Conservation (phyloP, 805 yeast species). For the Scheffersomyces lignosus region DNA sequence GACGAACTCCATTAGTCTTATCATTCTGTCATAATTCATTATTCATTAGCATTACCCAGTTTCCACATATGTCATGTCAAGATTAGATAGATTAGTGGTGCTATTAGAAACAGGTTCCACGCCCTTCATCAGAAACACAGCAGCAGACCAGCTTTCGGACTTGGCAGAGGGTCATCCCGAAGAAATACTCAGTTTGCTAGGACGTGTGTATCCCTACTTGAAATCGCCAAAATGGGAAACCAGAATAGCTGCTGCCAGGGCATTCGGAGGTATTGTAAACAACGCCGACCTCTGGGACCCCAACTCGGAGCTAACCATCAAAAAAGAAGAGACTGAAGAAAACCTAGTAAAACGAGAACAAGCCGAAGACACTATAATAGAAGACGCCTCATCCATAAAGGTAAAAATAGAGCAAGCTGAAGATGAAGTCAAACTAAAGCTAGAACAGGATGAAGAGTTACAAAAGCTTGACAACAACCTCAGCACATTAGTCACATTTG, state of each 20-base stretch:
- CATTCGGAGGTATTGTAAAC: constrained; percentile 88
- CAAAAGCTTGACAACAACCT: constrained; percentile 41
- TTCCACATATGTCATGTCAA: too few species aligned
- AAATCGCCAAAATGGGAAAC: constrained; percentile 92
- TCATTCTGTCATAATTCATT: too few species aligned
- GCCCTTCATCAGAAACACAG: constrained; percentile 88
- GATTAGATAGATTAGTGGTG: constrained; percentile 58
- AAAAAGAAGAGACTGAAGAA: constrained; percentile 18
- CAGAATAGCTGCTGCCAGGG: constrained; percentile 89
- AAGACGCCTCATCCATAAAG: constrained; percentile 13
- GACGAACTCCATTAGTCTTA: too few species aligned
- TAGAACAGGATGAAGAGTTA: constrained; percentile 44
- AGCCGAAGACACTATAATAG: constrained; percentile 12
- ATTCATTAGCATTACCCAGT: too few species aligned
- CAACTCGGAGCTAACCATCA: constrained; percentile 41
- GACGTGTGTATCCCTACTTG: constrained; percentile 88
- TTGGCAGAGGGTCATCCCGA: constrained; percentile 94
- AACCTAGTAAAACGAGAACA: constrained; percentile 8
- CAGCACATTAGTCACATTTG: constrained; percentile 46
- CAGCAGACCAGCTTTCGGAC: constrained; percentile 95
- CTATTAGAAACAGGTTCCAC: constrained; percentile 92
- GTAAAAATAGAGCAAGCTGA: constrained; percentile 24
- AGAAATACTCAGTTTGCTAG: constrained; percentile 76
- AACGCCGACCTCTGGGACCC: constrained; percentile 87
- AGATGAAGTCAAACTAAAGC: constrained; percentile 30